Conservation (phyloP, 441 rosid species). For the Gossypium schwendimanii region DNA sequence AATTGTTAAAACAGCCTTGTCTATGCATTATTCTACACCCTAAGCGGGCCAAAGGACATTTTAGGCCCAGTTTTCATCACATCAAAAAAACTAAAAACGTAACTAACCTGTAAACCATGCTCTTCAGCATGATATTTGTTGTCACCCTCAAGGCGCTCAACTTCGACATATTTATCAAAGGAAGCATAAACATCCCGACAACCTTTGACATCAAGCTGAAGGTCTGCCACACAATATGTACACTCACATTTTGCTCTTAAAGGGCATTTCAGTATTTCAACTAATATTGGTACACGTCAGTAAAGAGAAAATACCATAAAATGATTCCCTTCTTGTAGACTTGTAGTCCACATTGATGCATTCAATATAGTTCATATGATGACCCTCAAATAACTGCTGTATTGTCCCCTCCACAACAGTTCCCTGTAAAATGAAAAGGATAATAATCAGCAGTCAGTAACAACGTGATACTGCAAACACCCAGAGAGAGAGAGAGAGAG, state of each 20-base stretch:
- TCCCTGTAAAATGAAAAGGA: constrained; percentile 38
- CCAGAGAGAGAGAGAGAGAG: neutral
- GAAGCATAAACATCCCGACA: constrained; percentile 94
- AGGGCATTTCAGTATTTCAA: neutral
- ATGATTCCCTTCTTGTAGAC: constrained; percentile 87
- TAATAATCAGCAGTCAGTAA: neutral
- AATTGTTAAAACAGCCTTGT: neutral
- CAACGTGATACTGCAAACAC: constrained; percentile 5
- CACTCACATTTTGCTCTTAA: neutral
- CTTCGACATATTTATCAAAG: constrained; percentile 94
- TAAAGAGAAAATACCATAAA: constrained; percentile 51
- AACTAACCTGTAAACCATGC: constrained; percentile 81
- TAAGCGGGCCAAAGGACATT: neutral
- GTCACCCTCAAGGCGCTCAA: constrained; percentile 94
- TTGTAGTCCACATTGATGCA: constrained; percentile 92
- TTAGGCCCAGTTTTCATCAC: neutral
- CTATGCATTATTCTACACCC: neutral
- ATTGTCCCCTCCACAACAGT: constrained; percentile 96
- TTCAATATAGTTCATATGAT: constrained; percentile 85
- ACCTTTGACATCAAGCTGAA: constrained; percentile 97
- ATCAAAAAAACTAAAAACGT: neutral
- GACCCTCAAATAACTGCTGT: constrained; percentile 87
- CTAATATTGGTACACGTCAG: neutral
- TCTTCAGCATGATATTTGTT: constrained; percentile 90
- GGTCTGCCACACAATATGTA: constrained; percentile 41